These are phyloP conservation scores for Alternaria triticina DNA, from an alignment of 2,329 filamentous ascomycete species.

Conservation along the genomic window DNA sequence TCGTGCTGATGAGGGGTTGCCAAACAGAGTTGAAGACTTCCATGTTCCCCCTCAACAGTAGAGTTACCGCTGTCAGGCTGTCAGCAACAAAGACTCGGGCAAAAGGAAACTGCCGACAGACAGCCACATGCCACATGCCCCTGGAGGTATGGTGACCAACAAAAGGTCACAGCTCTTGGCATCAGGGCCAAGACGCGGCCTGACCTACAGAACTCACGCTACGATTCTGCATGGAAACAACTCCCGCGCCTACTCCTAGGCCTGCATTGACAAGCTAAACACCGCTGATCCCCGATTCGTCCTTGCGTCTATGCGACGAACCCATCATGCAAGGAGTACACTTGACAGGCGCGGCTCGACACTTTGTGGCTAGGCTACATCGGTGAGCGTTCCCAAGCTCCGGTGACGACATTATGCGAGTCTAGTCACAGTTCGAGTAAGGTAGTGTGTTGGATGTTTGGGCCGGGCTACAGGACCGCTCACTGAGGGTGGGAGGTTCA, in stretches of 20 bases:
- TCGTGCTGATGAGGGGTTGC: conserved; percentile 1
- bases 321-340: conserved; percentile 1
- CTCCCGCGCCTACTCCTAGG: not conserved
- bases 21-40: not conserved
- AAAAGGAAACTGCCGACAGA: not conserved
- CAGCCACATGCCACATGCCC: not conserved
- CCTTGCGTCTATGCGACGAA: conserved; percentile 8
- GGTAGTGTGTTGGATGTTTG: not conserved
- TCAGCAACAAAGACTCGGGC: not conserved
- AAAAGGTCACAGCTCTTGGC: not conserved
- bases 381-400: not conserved
- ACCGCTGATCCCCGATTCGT: not conserved
- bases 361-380: not conserved
- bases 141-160: not conserved
- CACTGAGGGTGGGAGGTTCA: not conserved
- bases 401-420: conserved; percentile 19
- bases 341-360: conserved; percentile 1
- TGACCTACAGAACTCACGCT: not conserved
- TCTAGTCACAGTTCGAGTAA: not conserved
- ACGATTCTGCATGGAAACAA: not conserved
- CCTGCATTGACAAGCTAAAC: not conserved
- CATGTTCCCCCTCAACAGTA: not conserved
- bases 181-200: not conserved
- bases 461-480: not conserved
- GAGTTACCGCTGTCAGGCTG: conserved; percentile 3